Conservation (phyloP, 306 rosid species). For the Abrus pulchellus region DNA sequence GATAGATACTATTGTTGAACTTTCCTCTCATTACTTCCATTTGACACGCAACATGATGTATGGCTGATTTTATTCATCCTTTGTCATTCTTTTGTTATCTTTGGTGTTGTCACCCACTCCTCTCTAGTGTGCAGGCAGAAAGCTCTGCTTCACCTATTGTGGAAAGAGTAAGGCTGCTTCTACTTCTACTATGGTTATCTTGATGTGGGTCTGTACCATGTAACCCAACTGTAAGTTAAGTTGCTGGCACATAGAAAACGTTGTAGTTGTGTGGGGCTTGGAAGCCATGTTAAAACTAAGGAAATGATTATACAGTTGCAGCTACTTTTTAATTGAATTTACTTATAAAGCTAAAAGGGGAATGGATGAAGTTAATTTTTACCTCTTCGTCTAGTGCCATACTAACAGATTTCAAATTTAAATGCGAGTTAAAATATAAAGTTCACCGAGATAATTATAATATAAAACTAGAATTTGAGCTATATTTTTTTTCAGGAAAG, state of each 20-base stretch:
- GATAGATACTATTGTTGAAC: slow-evolving; percentile 59
- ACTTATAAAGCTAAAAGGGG: too few relatives aligned
- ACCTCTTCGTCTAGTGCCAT: too few relatives aligned
- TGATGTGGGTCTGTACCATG: neutral
- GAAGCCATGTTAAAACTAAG: neutral
- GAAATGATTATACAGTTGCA: neutral
- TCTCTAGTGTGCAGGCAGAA: neutral
- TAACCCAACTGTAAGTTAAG: neutral
- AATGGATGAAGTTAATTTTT: too few relatives aligned
- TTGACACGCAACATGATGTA: slow-evolving; percentile 58
- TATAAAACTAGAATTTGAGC: too few relatives aligned
- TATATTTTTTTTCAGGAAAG: too few relatives aligned
- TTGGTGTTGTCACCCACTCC: slow-evolving; percentile 2
- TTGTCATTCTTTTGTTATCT: slow-evolving; percentile 35
- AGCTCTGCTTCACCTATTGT: neutral
- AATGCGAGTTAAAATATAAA: too few relatives aligned
- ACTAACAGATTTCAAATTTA: too few relatives aligned
- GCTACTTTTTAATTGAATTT: neutral
- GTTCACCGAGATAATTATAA: too few relatives aligned
- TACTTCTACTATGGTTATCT: neutral
- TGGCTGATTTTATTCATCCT: slow-evolving; percentile 51
- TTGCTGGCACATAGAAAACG: neutral
- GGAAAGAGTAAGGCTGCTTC: neutral
- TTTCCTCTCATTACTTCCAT: slow-evolving; percentile 57
- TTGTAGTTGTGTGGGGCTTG: neutral